Evolutionary conservation across 1,284 basidiomycete species (phyloP), one percentile per base, ranked within the genome.

Genomic region (Rhodotorula mucilaginosa): DNA sequence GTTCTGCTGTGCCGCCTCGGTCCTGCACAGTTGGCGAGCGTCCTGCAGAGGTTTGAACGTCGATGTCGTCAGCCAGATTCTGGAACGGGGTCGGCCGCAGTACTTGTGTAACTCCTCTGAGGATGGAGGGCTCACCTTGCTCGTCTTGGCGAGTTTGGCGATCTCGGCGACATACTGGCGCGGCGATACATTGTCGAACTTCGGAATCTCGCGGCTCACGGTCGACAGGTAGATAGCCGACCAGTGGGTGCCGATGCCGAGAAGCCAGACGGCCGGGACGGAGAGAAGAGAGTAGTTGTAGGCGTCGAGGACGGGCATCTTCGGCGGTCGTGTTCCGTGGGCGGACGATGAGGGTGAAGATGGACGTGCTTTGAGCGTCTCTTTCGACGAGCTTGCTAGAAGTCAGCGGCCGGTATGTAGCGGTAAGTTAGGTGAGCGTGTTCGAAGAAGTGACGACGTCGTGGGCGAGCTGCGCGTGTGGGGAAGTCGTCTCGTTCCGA

Each of bases 221-320:
- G n/a, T 23, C 19, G 65, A 56, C 26, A 72, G 47, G 49, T 34
- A 19, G 46, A 63, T 63, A 46, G 62, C 69, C 47, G 21, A 47
- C 31, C 63, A 74, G 54, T 68, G 69, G 1, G 61, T 21, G n/a
- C 19, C 34, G 51, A 58, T 57, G 62, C 56, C 61, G 57, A 61
- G 13, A 48, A 47, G 48, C 62, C 69, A 69, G 12, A 68, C 58
- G 26, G 67, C 70, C 8, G 70, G 70, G 18, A 72, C 34, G 12
- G 67, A 61, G 34, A 66, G 68, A 64, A 68, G 65, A 21, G 67
- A 68, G 67, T 68, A 72, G 51, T 72, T 70, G 64, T 51, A 59
- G 15, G 61, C 26, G 44, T 29, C 62, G 46, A 62, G 46, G n/a
- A 44, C 16, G 4, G 70, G 58, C 70, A 68, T 65, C 8, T 13